These are phyloP conservation scores for Paecilomyces fulvus DNA, from an alignment of 2,329 filamentous ascomycete genomes.

Conservation along the genomic window DNA sequence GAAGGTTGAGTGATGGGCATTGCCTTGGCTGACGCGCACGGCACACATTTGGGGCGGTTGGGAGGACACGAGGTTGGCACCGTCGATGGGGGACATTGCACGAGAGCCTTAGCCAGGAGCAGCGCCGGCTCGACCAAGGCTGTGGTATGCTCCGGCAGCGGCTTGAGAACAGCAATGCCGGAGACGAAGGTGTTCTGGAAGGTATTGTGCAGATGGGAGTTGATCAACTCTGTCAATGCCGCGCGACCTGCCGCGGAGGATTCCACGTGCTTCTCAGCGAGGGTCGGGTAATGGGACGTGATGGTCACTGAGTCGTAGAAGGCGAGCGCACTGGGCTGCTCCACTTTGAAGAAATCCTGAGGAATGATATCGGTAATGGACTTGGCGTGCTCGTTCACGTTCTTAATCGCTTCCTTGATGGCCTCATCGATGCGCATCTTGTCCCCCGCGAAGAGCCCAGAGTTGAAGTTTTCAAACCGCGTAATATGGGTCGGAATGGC, in stretches of 20 bases:
- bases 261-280: conserved; percentile 54
- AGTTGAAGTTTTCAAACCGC: conserved; percentile 62
- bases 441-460: conserved; percentile 64
- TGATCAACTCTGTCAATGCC: conserved; percentile 66
- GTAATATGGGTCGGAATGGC: conserved; percentile 62
- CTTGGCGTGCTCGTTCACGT: conserved; percentile 48
- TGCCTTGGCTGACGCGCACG: conserved; percentile 58
- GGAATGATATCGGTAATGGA: conserved; percentile 56
- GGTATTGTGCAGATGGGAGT: conserved; percentile 71
- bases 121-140: conserved; percentile 61
- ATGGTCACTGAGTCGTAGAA: conserved; percentile 64
- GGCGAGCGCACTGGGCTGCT: conserved; percentile 62
- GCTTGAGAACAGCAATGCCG: conserved; percentile 76
- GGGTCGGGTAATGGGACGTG: conserved; percentile 55
- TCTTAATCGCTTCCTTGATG: conserved; percentile 53
- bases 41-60: conserved; percentile 64
- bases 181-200: conserved; percentile 73
- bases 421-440: conserved; percentile 55
- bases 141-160: conserved; percentile 65
- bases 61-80: conserved; percentile 74
- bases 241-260: conserved; percentile 53
- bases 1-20: conserved; percentile 60
- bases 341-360: conserved; percentile 54
- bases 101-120: conserved; percentile 65
- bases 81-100: conserved; percentile 65